Evolutionary conservation across 2,329 filamentous ascomycete species (phyloP).

Genomic region (Cryphonectria carpinicola): DNA sequence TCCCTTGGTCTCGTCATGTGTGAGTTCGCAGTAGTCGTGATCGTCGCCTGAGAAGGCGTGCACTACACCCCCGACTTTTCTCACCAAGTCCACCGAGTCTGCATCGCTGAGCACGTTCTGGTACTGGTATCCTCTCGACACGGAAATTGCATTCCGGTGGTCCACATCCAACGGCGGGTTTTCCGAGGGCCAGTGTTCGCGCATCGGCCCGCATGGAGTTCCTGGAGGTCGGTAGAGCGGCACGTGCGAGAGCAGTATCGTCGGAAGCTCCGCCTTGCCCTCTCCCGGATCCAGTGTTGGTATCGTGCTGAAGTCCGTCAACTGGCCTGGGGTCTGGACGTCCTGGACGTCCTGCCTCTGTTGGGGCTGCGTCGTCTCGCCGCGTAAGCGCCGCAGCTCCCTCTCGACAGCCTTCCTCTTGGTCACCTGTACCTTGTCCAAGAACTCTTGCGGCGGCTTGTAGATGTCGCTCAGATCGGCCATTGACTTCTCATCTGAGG

Average conservation of each 20-base stretch:
- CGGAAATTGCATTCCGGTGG: slow-evolving; percentile 75
- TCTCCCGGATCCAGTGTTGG: slow-evolving; percentile 48
- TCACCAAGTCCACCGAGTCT: slow-evolving; percentile 75
- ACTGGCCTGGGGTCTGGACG: slow-evolving; percentile 47
- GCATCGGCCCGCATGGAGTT: slow-evolving; percentile 83
- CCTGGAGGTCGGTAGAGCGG: slow-evolving; percentile 82
- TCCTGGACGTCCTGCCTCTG: slow-evolving; percentile 66
- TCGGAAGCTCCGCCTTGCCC: slow-evolving; percentile 70
- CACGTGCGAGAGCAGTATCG: slow-evolving; percentile 87
- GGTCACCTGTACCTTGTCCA: slow-evolving; percentile 65
- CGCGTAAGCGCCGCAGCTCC: slow-evolving; percentile 68
- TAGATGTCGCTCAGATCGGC: slow-evolving; percentile 68
- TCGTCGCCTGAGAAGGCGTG: slow-evolving; percentile 96
- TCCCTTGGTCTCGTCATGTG: slow-evolving; percentile 71
- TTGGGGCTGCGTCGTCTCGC: slow-evolving; percentile 57
- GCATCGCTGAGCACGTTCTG: slow-evolving; percentile 86
- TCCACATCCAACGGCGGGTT: slow-evolving; percentile 66
- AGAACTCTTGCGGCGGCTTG: slow-evolving; percentile 74
- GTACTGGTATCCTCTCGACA: slow-evolving; percentile 87
- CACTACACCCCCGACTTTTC: slow-evolving; percentile 78
- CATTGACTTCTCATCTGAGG: slow-evolving; percentile 54
- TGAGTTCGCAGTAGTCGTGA: slow-evolving; percentile 94
- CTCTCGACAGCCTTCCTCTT: slow-evolving; percentile 72
- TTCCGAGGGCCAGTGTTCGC: slow-evolving; percentile 81
- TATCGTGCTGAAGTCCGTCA: slow-evolving; percentile 46